A percentile compares a stretch with the other conserved stretches of the same genome.
phyloP scores from a whole-genome alignment of 2,329 filamentous ascomycete genomes.

The Sclerotinia trifoliorum region DNA sequence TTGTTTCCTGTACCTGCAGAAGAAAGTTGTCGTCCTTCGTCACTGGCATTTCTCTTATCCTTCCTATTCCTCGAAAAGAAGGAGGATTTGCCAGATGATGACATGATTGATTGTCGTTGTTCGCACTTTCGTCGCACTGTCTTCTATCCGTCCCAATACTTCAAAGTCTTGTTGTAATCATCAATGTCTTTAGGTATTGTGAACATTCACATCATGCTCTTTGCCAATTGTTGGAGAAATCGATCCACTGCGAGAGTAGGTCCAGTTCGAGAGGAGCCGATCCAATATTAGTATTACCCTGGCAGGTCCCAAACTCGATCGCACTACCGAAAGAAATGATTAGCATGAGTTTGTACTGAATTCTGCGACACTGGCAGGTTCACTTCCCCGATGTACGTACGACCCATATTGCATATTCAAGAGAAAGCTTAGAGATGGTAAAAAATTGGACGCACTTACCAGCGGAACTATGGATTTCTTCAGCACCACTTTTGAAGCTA shows the following conservation, averaged over 20 bases:
- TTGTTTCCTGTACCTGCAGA: slow-evolving; percentile 48
- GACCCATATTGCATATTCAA: neutral
- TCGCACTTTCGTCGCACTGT: slow-evolving; percentile 21
- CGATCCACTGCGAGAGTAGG: neutral
- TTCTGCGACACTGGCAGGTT: slow-evolving; percentile 16
- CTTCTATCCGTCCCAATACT: slow-evolving; percentile 25
- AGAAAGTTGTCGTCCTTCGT: slow-evolving; percentile 53
- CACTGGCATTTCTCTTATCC: slow-evolving; percentile 61
- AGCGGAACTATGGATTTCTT: slow-evolving; percentile 4
- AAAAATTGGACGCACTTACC: slow-evolving; percentile 11
- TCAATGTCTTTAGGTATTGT: slow-evolving; percentile 33
- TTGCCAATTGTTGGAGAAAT: slow-evolving; percentile 27
- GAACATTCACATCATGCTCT: slow-evolving; percentile 35
- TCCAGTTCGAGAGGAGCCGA: neutral
- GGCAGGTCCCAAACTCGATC: slow-evolving; percentile 15
- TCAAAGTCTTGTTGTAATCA: slow-evolving; percentile 31
- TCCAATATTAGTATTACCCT: slow-evolving; percentile 17
- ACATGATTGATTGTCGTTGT: slow-evolving; percentile 26
- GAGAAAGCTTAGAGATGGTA: neutral
- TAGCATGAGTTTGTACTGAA: slow-evolving; percentile 27
- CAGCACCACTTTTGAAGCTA: slow-evolving; percentile 2
- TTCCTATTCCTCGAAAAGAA: slow-evolving; percentile 91
- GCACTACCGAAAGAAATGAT: slow-evolving; percentile 28
- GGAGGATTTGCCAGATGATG: slow-evolving; percentile 44
- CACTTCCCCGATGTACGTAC: neutral